Evolutionary conservation across 768 basidiomycete species (phyloP).

Genomic region (Termitomyces sp.): DNA sequence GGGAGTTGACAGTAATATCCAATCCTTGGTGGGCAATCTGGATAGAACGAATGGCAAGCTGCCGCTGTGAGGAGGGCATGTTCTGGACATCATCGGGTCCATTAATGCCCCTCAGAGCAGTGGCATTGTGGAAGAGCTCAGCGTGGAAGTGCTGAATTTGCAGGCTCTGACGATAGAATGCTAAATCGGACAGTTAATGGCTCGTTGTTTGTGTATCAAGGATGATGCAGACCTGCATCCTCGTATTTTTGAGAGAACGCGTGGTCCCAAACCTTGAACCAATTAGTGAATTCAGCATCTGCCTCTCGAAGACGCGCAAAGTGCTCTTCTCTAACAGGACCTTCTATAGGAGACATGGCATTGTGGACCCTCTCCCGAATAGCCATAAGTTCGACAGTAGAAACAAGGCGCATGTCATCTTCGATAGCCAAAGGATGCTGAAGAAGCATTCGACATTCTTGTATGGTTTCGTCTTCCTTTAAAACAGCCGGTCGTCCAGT

Average conservation of each 20-base stretch:
- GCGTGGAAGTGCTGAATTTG: slow-evolving; percentile 87
- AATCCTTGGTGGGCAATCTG: slow-evolving; percentile 75
- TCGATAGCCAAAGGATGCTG: slow-evolving; percentile 87
- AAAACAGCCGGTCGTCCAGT: slow-evolving; percentile 91
- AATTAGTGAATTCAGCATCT: slow-evolving; percentile 72
- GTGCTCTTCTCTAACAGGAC: slow-evolving; percentile 67
- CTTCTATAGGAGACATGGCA: slow-evolving; percentile 74
- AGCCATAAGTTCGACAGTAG: slow-evolving; percentile 90
- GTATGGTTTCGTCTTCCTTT: slow-evolving; percentile 90
- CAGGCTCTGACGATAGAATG: slow-evolving; percentile 84
- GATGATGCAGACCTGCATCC: slow-evolving; percentile 57
- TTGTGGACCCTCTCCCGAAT: slow-evolving; percentile 86
- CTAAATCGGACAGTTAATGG: slow-evolving; percentile 29
- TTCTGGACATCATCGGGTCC: slow-evolving; percentile 83
- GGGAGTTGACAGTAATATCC: slow-evolving; percentile 82
- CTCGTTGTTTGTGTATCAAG: not conserved
- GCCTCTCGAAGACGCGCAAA: slow-evolving; percentile 70
- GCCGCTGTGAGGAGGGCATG: slow-evolving; percentile 75
- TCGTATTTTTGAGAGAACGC: slow-evolving; percentile 80
- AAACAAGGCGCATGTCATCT: slow-evolving; percentile 93
- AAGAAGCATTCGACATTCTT: slow-evolving; percentile 72
- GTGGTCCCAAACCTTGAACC: slow-evolving; percentile 81
- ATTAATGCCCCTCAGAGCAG: slow-evolving; percentile 76
- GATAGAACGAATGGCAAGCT: slow-evolving; percentile 81
- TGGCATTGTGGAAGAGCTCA: slow-evolving; percentile 84